These are phyloP conservation scores for Brassica napus DNA, from an alignment of 345 rosid species.

Conservation along the genomic window DNA sequence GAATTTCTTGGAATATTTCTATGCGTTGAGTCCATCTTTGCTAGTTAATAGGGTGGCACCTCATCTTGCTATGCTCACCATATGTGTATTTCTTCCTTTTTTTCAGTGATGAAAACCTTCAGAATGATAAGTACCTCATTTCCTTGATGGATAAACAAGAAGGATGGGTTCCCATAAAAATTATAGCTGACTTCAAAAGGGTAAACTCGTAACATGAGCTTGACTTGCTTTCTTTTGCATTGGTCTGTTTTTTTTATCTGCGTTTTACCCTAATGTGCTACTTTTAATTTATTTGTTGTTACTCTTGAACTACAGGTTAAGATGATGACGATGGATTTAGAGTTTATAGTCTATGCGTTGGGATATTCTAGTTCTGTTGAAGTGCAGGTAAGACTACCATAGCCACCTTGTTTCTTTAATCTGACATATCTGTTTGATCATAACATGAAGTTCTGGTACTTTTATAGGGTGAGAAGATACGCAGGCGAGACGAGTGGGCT, in stretches of 20 bases:
- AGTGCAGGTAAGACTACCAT: conserved; percentile 66
- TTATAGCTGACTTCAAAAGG: conserved; percentile 86
- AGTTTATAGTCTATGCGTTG: conserved; percentile 72
- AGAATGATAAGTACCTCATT: conserved; percentile 61
- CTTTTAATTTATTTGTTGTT: neutral
- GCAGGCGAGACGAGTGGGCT: conserved; percentile 74
- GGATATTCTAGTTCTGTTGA: conserved; percentile 67
- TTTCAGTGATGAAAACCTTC: conserved; percentile 88
- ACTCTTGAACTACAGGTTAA: conserved; percentile 62
- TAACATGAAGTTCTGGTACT: neutral
- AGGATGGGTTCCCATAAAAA: conserved; percentile 81
- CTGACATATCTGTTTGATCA: neutral
- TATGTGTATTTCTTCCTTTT: conserved; percentile 9
- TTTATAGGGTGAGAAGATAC: conserved; percentile 70
- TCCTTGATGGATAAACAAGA: conserved; percentile 90
- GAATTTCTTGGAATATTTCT: conserved; percentile 11
- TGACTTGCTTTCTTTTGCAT: conserved; percentile 21
- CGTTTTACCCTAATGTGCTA: neutral
- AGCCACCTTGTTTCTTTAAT: conserved; percentile 18
- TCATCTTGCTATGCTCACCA: conserved; percentile 6
- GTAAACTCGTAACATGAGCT: conserved; percentile 41
- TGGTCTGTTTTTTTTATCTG: neutral
- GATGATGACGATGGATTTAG: conserved; percentile 73
- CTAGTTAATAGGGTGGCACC: neutral
- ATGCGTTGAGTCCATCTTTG: neutral